Conservation (phyloP, 2,329 filamentous ascomycete species). For the Colletotrichum liaoningense region DNA sequence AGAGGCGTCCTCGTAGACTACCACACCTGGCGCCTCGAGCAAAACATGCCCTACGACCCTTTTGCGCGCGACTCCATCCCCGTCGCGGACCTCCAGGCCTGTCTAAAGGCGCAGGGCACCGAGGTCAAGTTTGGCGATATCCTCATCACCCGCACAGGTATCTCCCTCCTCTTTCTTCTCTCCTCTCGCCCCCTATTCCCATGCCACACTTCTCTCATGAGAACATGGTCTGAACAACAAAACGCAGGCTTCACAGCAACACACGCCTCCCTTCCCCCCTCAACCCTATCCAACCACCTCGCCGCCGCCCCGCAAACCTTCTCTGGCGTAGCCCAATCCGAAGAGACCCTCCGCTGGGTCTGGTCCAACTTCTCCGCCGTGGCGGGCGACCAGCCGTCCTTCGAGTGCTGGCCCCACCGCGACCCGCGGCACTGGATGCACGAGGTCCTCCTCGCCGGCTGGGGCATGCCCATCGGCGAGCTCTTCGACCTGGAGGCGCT, state of each 20-base stretch:
- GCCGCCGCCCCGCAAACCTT: constrained; percentile 26
- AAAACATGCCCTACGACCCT: constrained; percentile 40
- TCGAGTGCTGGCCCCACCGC: constrained; percentile 61
- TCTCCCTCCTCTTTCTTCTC: too few relatives aligned
- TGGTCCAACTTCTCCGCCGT: constrained; percentile 70
- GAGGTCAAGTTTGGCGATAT: constrained; percentile 60
- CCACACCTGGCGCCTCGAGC: constrained; percentile 53
- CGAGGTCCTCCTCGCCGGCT: constrained; percentile 54
- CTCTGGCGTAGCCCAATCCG: constrained; percentile 58
- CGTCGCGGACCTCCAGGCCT: constrained; percentile 32
- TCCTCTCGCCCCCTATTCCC: not conserved
- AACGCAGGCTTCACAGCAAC: constrained; percentile 27
- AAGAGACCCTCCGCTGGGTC: constrained; percentile 64
- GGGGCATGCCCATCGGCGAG: constrained; percentile 57
- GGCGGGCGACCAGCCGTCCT: constrained; percentile 64
- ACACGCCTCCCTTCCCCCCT: constrained; percentile 29
- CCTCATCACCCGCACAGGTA: constrained; percentile 63
- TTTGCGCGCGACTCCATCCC: constrained; percentile 34
- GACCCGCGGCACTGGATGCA: constrained; percentile 49
- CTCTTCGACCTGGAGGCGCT: constrained; percentile 53
- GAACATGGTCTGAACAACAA: too few relatives aligned
- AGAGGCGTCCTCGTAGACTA: constrained; percentile 66
- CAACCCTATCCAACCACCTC: constrained; percentile 23
- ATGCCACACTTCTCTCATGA: not conserved
- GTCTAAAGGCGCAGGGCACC: constrained; percentile 34